Evolutionary conservation across 2,329 filamentous ascomycete species (phyloP), one percentile per base, ranked within the genome.

Genomic region (Immersiporthe knoxdaviesiana): DNA sequence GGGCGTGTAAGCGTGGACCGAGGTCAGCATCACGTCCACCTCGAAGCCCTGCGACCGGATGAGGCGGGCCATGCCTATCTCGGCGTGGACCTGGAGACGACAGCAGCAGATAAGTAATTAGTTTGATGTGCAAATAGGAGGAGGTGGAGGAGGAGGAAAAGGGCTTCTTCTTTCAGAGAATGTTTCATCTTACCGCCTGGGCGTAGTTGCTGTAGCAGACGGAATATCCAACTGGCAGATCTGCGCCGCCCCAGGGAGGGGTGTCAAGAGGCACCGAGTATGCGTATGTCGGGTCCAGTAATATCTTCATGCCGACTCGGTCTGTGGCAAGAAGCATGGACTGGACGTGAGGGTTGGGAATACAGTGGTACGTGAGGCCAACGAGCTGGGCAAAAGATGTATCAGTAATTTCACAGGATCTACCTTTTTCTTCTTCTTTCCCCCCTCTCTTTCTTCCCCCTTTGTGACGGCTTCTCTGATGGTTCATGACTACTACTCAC

Each of bases 301-400:
- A 70, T 35, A 77, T 63, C 4, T 71, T 68, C 63, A 80, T 78
- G 63, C 78, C 79, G 21, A 74, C 58, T 10, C 65, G n/a, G 69
- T 80, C 78, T 2, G 78, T 80, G 5, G 78, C 76, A 71, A 74
- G 75, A 54, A 79, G 75, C 75, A 77, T 78, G 12, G 77, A 76
- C 63, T 79, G 77, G 5, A 78, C 68, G 63, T 78, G 77, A 37
- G 75, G 75, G 27, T 65, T 66, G 12, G 77, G 77, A 3, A 71
- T 63, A 70, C 78, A 79, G 64, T 75, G 78, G 24, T 73, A 73
- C 0, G 77, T 76, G 72, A 78, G 77, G 8, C 78, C 79, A 8
- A 80, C 76, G 37, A 80, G 73, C 77, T 76, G 77, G 27, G 35
- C 35, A 35, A 35, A 72, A n/a, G n/a, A n/a, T n/a, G n/a, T n/a